Evolutionary conservation across 2,329 filamentous ascomycete species (phyloP).

Genomic region (Exserohilum rostratum): DNA sequence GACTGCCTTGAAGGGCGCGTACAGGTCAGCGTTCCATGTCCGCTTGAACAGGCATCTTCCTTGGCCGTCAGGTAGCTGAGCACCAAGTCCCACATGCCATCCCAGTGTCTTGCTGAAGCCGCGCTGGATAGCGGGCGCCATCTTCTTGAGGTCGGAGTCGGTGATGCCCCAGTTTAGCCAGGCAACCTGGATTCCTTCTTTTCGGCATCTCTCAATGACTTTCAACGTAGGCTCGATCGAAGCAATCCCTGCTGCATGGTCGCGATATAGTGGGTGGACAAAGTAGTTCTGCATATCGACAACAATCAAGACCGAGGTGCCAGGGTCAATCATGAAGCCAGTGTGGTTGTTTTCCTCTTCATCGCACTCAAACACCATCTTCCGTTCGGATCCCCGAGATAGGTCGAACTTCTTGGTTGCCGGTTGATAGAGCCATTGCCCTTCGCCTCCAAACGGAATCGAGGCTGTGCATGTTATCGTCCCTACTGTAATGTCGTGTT

Average conservation of each 20-base stretch:
- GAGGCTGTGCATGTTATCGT: slow-evolving; percentile 47
- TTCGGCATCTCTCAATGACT: slow-evolving; percentile 50
- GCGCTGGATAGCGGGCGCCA: slow-evolving; percentile 52
- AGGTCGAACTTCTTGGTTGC: slow-evolving; percentile 52
- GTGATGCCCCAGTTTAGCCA: slow-evolving; percentile 53
- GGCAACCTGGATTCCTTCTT: slow-evolving; percentile 49
- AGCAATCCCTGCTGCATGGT: slow-evolving; percentile 38
- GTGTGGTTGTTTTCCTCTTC: slow-evolving; percentile 47
- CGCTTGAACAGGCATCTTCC: slow-evolving; percentile 52
- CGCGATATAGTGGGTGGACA: slow-evolving; percentile 40
- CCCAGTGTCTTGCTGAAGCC: slow-evolving; percentile 51
- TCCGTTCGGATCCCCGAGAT: slow-evolving; percentile 45
- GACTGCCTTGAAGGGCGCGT: slow-evolving; percentile 48
- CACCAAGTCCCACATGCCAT: slow-evolving; percentile 51
- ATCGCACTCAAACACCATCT: slow-evolving; percentile 50
- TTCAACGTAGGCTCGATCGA: slow-evolving; percentile 46
- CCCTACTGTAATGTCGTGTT: slow-evolving; percentile 29
- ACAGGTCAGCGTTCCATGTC: slow-evolving; percentile 53
- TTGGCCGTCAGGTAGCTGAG: slow-evolving; percentile 45
- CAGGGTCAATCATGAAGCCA: slow-evolving; percentile 51
- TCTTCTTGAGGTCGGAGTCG: slow-evolving; percentile 46
- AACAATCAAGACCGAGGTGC: slow-evolving; percentile 48
- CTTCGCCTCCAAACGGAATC: slow-evolving; percentile 50
- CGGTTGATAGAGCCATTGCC: slow-evolving; percentile 51
- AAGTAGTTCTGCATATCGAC: slow-evolving; percentile 56